Percentiles rank a stretch among this genome's conserved stretches.
Conservation (phyloP, 306 rosid species). For the Vigna angularis region DNA sequence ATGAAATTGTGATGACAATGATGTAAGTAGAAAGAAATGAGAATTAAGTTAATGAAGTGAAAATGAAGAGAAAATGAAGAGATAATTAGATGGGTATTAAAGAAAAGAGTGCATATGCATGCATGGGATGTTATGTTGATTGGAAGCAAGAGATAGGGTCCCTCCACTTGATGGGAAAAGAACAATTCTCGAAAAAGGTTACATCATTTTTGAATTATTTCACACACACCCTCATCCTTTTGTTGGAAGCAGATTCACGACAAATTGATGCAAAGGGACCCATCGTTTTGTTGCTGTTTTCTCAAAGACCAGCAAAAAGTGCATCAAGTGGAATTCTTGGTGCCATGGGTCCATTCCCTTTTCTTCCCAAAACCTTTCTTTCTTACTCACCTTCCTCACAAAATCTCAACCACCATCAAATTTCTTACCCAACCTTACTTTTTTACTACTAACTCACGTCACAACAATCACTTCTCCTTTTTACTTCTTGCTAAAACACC, state of each 20-base stretch:
- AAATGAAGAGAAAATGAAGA: conserved; percentile 51
- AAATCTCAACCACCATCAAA: conserved; percentile 42
- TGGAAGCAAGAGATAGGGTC: conserved; percentile 52
- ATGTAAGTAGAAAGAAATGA: conserved; percentile 40
- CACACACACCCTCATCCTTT: conserved; percentile 50
- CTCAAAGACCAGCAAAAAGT: conserved; percentile 83
- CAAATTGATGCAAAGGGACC: conserved; percentile 62
- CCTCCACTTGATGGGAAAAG: conserved; percentile 35
- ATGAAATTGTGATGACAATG: neutral
- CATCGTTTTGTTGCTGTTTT: conserved; percentile 57
- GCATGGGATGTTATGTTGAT: conserved; percentile 71
- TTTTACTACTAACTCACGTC: conserved; percentile 47
- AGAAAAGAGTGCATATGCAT: conserved; percentile 44
- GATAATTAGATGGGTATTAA: conserved; percentile 60
- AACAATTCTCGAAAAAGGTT: conserved; percentile 52
- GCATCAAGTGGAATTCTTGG: conserved; percentile 70
- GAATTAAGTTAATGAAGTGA: conserved; percentile 32
- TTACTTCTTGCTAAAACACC: neutral
- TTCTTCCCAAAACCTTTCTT: conserved; percentile 48
- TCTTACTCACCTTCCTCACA: conserved; percentile 47
- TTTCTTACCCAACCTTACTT: conserved; percentile 37
- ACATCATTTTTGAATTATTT: conserved; percentile 54
- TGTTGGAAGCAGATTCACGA: conserved; percentile 40
- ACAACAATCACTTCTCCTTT: neutral
- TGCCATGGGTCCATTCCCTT: conserved; percentile 56